Percentiles rank a stretch among this genome's conserved stretches.
Conservation (phyloP, 768 basidiomycete genomes). For the Naematelia encephala region DNA sequence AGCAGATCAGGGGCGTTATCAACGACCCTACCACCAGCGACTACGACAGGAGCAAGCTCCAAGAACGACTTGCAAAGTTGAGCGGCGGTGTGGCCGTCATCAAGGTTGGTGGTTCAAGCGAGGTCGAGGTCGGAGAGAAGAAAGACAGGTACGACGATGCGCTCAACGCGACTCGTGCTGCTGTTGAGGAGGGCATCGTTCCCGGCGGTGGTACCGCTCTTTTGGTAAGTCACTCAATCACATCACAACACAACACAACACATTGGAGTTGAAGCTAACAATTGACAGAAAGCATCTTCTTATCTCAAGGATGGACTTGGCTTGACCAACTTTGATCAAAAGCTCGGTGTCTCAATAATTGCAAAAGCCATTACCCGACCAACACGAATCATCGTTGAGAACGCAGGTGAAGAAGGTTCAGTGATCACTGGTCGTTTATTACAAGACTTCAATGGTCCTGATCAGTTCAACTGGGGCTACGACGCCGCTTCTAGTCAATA, state of each 20-base stretch:
- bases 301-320: slow-evolving; percentile 60
- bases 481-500: slow-evolving; percentile 90
- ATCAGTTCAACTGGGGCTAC: slow-evolving; percentile 79
- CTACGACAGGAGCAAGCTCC: slow-evolving; percentile 89
- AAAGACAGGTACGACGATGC: slow-evolving; percentile 98
- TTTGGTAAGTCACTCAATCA: slow-evolving; percentile 56
- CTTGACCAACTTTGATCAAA: slow-evolving; percentile 92
- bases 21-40: slow-evolving; percentile 81
- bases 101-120: slow-evolving; percentile 88
- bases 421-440: slow-evolving; percentile 89
- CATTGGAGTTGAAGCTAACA: no score
- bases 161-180: slow-evolving; percentile 94
- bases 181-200: slow-evolving; percentile 97
- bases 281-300: slow-evolving; percentile 48
- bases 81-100: slow-evolving; percentile 96
- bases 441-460: slow-evolving; percentile 51
- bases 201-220: slow-evolving; percentile 94
- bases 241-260: no score
- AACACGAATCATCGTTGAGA: slow-evolving; percentile 80
- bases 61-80: slow-evolving; percentile 95
- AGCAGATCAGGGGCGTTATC: slow-evolving; percentile 85
- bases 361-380: slow-evolving; percentile 79
- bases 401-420: slow-evolving; percentile 89
- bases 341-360: slow-evolving; percentile 91
- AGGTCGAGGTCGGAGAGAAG: slow-evolving; percentile 98